Evolutionary conservation across 164 flowering plant genomes (phyloP).

Genomic region (Amborella trichopoda): DNA sequence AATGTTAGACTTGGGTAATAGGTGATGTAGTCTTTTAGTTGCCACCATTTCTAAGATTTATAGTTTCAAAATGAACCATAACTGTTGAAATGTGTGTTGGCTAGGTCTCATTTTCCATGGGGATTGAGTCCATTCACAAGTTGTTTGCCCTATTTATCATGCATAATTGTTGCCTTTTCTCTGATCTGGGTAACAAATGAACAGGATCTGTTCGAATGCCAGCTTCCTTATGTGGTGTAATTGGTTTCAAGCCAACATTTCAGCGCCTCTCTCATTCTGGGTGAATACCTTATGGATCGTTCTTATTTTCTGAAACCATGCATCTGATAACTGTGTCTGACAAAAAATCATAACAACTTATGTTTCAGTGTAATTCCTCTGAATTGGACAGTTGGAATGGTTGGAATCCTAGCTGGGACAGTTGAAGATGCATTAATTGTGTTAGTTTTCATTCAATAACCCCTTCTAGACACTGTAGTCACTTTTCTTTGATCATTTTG

Average conservation of each 20-base stretch:
- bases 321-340: background rate
- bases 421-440: slow-evolving; percentile 75
- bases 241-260: slow-evolving; percentile 87
- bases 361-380: slow-evolving; percentile 70
- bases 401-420: slow-evolving; percentile 78
- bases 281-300: slow-evolving; percentile 17
- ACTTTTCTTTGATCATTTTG: background rate
- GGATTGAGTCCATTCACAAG: too few species aligned
- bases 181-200: background rate
- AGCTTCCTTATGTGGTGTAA: slow-evolving; percentile 90
- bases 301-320: background rate
- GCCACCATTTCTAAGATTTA: too few species aligned
- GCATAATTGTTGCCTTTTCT: background rate
- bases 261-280: slow-evolving; percentile 76
- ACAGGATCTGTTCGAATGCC: slow-evolving; percentile 92
- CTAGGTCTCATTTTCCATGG: too few species aligned
- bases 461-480: background rate
- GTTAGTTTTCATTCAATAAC: slow-evolving; percentile 30
- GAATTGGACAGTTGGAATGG: slow-evolving; percentile 93
- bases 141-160: too few species aligned
- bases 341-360: background rate
- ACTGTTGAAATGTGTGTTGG: too few species aligned
- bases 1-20: too few species aligned
- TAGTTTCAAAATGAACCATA: too few species aligned
- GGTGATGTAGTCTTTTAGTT: too few species aligned